phyloP scores from a whole-genome alignment of 805 yeast genomes.

The Barnettozyma sucrosica region DNA sequence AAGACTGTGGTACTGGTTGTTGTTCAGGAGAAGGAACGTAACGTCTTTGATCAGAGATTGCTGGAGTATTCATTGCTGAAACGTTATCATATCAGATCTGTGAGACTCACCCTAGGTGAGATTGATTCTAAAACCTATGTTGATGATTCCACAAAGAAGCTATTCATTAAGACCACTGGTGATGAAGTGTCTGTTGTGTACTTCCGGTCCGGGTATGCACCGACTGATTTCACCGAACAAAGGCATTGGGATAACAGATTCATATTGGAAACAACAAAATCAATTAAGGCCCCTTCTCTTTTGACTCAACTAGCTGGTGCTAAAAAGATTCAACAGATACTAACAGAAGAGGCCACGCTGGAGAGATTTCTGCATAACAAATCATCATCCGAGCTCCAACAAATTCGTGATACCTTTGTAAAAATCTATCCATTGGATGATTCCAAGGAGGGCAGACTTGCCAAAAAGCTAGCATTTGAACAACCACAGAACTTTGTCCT shows the following conservation, averaged over 20 bases:
- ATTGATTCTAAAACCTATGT: slow-evolving; percentile 38
- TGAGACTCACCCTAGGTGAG: slow-evolving; percentile 63
- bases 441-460: slow-evolving; percentile 52
- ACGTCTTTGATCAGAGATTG: slow-evolving; percentile 86
- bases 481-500: slow-evolving; percentile 70
- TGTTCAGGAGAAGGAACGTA: slow-evolving; percentile 81
- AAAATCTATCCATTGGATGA: slow-evolving; percentile 82
- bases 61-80: slow-evolving; percentile 66
- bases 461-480: slow-evolving; percentile 61
- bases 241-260: slow-evolving; percentile 75
- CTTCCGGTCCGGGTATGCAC: slow-evolving; percentile 85
- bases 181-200: slow-evolving; percentile 85
- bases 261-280: slow-evolving; percentile 62
- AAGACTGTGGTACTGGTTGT: slow-evolving; percentile 63
- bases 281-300: slow-evolving; percentile 89
- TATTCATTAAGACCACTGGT: slow-evolving; percentile 47
- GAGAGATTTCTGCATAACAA: slow-evolving; percentile 37
- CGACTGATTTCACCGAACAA: slow-evolving; percentile 64
- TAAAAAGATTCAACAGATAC: slow-evolving; percentile 86
- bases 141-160: slow-evolving; percentile 35
- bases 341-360: slow-evolving; percentile 52
- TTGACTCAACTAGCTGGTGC: slow-evolving; percentile 89
- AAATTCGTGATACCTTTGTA: slow-evolving; percentile 62
- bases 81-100: slow-evolving; percentile 50
- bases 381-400: slow-evolving; percentile 24